Evolutionary conservation across 805 yeast genomes (phyloP).

Genomic region (Phaffomyces antillensis): DNA sequence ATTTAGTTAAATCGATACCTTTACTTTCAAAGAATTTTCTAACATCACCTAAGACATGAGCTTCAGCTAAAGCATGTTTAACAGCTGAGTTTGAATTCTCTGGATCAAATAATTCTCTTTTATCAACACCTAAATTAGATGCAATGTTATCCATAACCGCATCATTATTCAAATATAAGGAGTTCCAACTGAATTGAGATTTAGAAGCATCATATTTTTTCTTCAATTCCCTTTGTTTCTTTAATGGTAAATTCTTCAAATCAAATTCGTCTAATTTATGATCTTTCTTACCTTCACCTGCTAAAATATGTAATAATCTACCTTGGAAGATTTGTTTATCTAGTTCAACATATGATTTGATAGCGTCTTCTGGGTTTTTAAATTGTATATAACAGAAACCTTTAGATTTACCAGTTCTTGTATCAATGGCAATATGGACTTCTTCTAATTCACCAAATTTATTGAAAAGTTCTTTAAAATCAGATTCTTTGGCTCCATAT

Average conservation of each 20-base stretch:
- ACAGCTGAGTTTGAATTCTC: constrained; percentile 85
- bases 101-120: constrained; percentile 81
- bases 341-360: constrained; percentile 59
- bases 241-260: constrained; percentile 81
- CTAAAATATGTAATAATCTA: constrained; percentile 79
- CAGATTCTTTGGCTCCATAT: constrained; percentile 74
- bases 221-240: constrained; percentile 82
- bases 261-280: constrained; percentile 89
- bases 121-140: constrained; percentile 69
- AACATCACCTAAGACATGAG: constrained; percentile 89
- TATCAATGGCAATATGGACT: constrained; percentile 88
- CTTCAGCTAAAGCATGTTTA: constrained; percentile 95
- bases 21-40: constrained; percentile 77
- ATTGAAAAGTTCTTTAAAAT: constrained; percentile 58
- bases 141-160: constrained; percentile 92
- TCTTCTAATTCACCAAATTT: constrained; percentile 72
- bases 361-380: constrained; percentile 62
- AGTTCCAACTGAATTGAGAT: constrained; percentile 90
- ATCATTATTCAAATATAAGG: constrained; percentile 82
- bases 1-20: constrained; percentile 77
- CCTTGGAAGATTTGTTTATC: constrained; percentile 95
- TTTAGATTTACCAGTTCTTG: constrained; percentile 83
- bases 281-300: constrained; percentile 76
- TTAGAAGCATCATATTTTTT: constrained; percentile 79
- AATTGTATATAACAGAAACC: constrained; percentile 88